phyloP scores from a whole-genome alignment of 108 stramenopile genomes.

The Fistulifera pelliculosa region DNA sequence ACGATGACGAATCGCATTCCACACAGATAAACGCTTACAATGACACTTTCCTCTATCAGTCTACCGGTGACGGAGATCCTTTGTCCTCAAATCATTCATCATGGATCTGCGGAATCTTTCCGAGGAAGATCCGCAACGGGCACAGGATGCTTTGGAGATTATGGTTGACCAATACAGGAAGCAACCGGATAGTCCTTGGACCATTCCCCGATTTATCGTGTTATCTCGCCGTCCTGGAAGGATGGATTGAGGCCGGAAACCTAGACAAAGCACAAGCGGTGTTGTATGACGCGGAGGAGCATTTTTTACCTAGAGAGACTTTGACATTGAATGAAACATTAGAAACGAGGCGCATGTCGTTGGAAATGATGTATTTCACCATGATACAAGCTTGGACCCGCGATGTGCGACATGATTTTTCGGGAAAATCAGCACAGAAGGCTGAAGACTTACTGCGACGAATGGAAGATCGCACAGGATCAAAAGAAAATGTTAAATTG shows the following conservation, averaged over 20 bases:
- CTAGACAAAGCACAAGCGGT: constrained; percentile 19
- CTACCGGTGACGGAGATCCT: not conserved
- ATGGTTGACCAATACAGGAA: constrained; percentile 23
- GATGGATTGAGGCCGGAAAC: constrained; percentile 18
- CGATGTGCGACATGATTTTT: constrained; percentile 4
- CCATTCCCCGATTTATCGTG: constrained; percentile 24
- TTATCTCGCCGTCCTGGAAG: constrained; percentile 37
- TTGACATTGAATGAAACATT: constrained; percentile 1
- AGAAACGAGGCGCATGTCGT: too few relatives aligned
- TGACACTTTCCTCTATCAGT: not conserved
- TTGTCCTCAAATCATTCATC: constrained; percentile 20
- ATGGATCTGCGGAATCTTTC: constrained; percentile 31
- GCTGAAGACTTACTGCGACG: constrained; percentile 23
- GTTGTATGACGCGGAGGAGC: constrained; percentile 25
- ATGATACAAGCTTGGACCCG: constrained; percentile 34
- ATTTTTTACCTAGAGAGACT: not conserved
- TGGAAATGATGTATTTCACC: constrained; percentile 17
- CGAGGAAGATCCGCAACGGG: constrained; percentile 20
- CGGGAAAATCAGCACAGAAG: constrained; percentile 14
- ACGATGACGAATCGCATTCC: not conserved
- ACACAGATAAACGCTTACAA: not conserved
- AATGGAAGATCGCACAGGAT: constrained; percentile 10
- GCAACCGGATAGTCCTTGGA: constrained; percentile 3
- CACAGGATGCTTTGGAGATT: constrained; percentile 28
- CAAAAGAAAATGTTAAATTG: constrained; percentile 16